Evolutionary conservation across 1,284 basidiomycete genomes (phyloP).

Genomic region (Vanrija pseudolonga): DNA sequence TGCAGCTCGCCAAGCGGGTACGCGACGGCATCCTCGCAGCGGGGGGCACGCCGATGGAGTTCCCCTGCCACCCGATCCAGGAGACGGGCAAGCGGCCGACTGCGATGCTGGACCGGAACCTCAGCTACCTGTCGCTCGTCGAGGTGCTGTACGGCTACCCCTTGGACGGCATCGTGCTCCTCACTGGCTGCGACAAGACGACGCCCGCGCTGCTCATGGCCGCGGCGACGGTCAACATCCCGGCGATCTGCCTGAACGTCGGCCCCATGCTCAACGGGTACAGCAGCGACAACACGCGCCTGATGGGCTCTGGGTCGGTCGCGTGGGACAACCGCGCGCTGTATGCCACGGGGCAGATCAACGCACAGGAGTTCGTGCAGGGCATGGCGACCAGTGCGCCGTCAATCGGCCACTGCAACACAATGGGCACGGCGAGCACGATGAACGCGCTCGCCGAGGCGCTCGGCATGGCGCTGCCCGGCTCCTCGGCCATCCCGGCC

Average conservation of each 20-base stretch:
- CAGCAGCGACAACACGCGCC: constrained; percentile 32
- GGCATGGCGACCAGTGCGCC: constrained; percentile 42
- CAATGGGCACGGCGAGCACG: constrained; percentile 54
- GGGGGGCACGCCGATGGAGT: constrained; percentile 48
- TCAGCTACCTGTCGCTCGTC: constrained; percentile 45
- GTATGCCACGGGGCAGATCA: constrained; percentile 39
- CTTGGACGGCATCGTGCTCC: constrained; percentile 46
- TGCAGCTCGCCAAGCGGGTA: constrained; percentile 47
- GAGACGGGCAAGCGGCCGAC: constrained; percentile 50
- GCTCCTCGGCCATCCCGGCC: constrained; percentile 79
- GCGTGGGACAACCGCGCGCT: constrained; percentile 43
- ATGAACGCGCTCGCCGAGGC: constrained; percentile 89
- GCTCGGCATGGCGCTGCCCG: constrained; percentile 85
- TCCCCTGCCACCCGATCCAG: constrained; percentile 50
- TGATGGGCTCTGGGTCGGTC: constrained; percentile 47
- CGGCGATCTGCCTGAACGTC: constrained; percentile 42
- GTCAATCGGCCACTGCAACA: constrained; percentile 46
- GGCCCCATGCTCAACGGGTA: constrained; percentile 48
- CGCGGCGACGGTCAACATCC: constrained; percentile 44
- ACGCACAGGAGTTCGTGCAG: constrained; percentile 38
- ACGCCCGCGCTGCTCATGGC: constrained; percentile 43
- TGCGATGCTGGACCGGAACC: constrained; percentile 45
- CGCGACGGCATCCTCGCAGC: constrained; percentile 48
- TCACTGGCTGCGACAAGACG: constrained; percentile 53
- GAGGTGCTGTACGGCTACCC: constrained; percentile 49